These are phyloP conservation scores for Suillus tomentosus DNA, from an alignment of 768 basidiomycete genomes.

Conservation along the genomic window DNA sequence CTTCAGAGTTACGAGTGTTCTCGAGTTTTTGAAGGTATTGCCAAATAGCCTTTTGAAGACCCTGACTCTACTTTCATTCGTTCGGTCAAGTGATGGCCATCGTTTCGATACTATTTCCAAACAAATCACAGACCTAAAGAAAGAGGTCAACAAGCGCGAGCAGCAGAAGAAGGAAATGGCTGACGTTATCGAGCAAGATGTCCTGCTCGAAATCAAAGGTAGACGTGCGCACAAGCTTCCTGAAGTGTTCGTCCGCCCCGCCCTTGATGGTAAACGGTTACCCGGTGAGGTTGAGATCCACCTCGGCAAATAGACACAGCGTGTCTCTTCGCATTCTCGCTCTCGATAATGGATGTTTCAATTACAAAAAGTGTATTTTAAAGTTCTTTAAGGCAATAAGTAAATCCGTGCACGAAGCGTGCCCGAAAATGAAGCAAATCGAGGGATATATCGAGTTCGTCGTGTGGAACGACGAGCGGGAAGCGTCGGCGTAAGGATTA, in stretches of 20 bases:
- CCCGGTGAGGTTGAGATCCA: slow-evolving; percentile 99
- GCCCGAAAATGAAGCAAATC: too few species aligned
- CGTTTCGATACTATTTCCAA: slow-evolving; percentile 89
- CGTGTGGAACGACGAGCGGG: too few species aligned
- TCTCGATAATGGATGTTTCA: too few species aligned
- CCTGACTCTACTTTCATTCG: slow-evolving; percentile 96
- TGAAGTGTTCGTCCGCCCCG: slow-evolving; percentile 92
- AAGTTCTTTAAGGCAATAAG: too few species aligned
- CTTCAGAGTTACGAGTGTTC: background rate
- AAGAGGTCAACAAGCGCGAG: slow-evolving; percentile 95
- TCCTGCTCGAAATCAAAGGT: slow-evolving; percentile 85
- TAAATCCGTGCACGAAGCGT: too few species aligned
- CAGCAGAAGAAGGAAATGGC: slow-evolving; percentile 98
- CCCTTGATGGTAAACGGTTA: slow-evolving; percentile 90
- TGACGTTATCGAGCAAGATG: slow-evolving; percentile 95
- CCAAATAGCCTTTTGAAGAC: slow-evolving; percentile 85
- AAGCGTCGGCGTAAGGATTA: too few species aligned
- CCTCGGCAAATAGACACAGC: too few species aligned
- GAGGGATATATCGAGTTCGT: too few species aligned
- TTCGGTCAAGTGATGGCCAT: slow-evolving; percentile 82
- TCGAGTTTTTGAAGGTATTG: slow-evolving; percentile 10
- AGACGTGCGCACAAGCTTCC: slow-evolving; percentile 83
- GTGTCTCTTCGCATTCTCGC: too few species aligned
- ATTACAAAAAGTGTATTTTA: too few species aligned
- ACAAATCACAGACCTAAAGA: slow-evolving; percentile 94